Evolutionary conservation across 2,329 filamentous ascomycete genomes (phyloP).

Genomic region (Teratosphaeria destructans): DNA sequence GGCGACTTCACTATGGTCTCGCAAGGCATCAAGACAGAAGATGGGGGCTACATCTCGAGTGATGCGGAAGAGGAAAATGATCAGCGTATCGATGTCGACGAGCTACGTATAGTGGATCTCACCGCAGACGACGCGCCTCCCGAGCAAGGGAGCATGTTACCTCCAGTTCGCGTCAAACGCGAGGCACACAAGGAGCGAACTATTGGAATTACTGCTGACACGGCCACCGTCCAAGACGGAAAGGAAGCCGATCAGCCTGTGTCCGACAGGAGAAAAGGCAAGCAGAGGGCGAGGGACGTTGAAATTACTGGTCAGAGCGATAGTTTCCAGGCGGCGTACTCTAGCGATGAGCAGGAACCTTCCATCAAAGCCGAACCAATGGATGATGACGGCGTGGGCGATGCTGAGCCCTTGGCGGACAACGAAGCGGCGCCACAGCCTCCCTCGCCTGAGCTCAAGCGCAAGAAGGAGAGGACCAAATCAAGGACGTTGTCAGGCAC

Average conservation of each 20-base stretch:
- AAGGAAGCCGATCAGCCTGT: neutral
- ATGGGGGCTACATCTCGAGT: conserved; percentile 36
- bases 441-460: conserved; percentile 24
- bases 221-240: conserved; percentile 16
- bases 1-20: conserved; percentile 10
- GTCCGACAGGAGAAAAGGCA: conserved; percentile 26
- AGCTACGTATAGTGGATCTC: conserved; percentile 46
- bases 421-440: conserved; percentile 15
- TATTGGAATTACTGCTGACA: conserved; percentile 36
- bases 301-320: conserved; percentile 33
- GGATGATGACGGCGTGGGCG: conserved; percentile 32
- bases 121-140: conserved; percentile 32
- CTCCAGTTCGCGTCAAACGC: conserved; percentile 46
- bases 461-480: conserved; percentile 20
- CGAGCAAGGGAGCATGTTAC: conserved; percentile 23
- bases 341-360: conserved; percentile 28
- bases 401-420: conserved; percentile 1
- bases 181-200: conserved; percentile 46
- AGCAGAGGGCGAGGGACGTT: conserved; percentile 30
- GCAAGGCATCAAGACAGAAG: conserved; percentile 19
- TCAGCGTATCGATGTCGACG: conserved; percentile 45
- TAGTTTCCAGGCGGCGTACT: conserved; percentile 36
- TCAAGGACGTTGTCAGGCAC: conserved; percentile 3
- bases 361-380: conserved; percentile 44
- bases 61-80: conserved; percentile 41